Evolutionary conservation across 2,329 filamentous ascomycete genomes (phyloP).

Genomic region (Neofusicoccum laricinum): DNA sequence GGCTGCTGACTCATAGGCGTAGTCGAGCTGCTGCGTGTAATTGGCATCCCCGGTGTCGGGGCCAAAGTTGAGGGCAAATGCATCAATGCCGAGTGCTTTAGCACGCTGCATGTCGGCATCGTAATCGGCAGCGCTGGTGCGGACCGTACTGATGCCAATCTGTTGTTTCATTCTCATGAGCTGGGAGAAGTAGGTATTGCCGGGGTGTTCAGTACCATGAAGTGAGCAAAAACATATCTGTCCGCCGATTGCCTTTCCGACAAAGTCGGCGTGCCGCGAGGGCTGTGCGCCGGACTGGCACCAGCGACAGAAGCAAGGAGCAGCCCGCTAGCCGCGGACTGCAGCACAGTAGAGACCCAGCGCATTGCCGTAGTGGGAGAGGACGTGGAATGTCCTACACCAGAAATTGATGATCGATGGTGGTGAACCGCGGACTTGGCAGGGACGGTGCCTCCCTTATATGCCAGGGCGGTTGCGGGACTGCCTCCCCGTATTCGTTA

Average conservation of each 20-base stretch:
- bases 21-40: constrained; percentile 25
- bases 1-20: constrained; percentile 26
- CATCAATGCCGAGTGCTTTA: constrained; percentile 31
- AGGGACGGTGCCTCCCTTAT: too few relatives aligned
- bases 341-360: not conserved
- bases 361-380: too few relatives aligned
- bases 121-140: constrained; percentile 25
- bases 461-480: too few relatives aligned
- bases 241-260: not conserved
- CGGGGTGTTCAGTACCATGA: not conserved
- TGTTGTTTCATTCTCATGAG: not conserved
- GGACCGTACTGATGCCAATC: constrained; percentile 28
- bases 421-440: too few relatives aligned
- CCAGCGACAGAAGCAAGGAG: not conserved
- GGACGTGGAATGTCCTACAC: too few relatives aligned
- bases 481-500: too few relatives aligned
- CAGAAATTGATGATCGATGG: too few relatives aligned
- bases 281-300: not conserved
- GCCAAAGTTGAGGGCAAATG: constrained; percentile 32
- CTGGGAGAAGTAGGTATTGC: not conserved
- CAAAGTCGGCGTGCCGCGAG: not conserved
- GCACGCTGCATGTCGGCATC: constrained; percentile 27
- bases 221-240: constrained; percentile 10
- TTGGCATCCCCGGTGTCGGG: not conserved
- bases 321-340: not conserved